Conservation (phyloP, 371 early-diverging fungal genomes). For the Massospora cicadina region DNA sequence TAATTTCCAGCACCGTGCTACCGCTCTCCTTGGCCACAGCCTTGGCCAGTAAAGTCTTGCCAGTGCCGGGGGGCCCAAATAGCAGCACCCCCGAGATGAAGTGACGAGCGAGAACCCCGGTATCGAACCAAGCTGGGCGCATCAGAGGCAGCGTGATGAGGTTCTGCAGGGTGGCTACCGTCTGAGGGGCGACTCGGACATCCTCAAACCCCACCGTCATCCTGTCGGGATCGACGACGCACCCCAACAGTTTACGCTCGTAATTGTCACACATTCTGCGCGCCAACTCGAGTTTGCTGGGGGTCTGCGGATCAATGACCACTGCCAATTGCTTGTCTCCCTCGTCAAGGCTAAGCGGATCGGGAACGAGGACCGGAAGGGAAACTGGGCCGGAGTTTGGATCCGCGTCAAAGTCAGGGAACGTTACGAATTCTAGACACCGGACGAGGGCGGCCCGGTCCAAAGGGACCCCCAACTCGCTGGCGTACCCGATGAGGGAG, state of each 20-base stretch:
- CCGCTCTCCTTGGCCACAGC: constrained; percentile 95
- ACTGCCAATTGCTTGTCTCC: not conserved
- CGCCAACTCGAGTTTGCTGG: not conserved
- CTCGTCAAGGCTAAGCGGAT: too few relatives aligned
- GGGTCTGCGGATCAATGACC: not conserved
- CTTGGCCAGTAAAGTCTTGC: constrained; percentile 97
- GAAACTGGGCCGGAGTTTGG: not conserved
- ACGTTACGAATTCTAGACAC: not conserved
- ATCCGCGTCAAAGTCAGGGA: not conserved
- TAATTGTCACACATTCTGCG: constrained; percentile 17
- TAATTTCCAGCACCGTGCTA: constrained; percentile 97
- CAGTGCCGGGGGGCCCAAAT: constrained; percentile 99
- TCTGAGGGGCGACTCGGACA: constrained; percentile 29
- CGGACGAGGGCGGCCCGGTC: not conserved
- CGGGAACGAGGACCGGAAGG: too few relatives aligned
- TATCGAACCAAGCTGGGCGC: constrained; percentile 50
- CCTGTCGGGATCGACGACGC: constrained; percentile 32
- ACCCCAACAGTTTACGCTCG: constrained; percentile 30
- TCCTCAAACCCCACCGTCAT: constrained; percentile 28
- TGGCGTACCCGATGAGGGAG: not conserved
- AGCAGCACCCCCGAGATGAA: constrained; percentile 84
- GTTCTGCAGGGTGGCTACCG: constrained; percentile 62
- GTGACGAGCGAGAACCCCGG: constrained; percentile 52
- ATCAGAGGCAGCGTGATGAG: constrained; percentile 61
- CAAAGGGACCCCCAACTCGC: not conserved